Evolutionary conservation across 2,329 filamentous ascomycete genomes (phyloP), one percentile per base, ranked within the genome.

Genomic region (Trematosphaeria pertusa): DNA sequence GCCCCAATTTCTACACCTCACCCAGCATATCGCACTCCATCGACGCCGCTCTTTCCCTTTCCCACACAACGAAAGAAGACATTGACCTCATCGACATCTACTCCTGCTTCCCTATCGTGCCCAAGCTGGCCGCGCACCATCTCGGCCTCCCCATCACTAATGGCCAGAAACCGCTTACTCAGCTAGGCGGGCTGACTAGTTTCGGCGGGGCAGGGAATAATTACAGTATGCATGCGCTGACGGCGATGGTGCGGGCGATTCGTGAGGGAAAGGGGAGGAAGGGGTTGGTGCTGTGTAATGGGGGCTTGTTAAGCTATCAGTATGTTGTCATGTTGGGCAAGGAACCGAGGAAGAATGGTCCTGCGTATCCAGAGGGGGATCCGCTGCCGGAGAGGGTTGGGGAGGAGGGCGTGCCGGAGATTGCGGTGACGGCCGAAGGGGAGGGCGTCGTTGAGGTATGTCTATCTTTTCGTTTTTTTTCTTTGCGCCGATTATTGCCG

Each of bases 161-260:
- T 1, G 54, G 56, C 10, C 10, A 52, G 4, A 85, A 82, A 51
- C 77, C 81, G 0, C 76, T 87, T 15, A 87, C 83, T 0, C 66
- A 88, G 0, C 73, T 88, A 0, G 86, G 86, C 0, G 86, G 86
- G 0, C 59, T 89, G 42, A 88, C 86, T 4, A 86, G 81, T 1
- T 88, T 88, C 48, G 86, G 86, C 0, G 86, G 86, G 0, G 86
- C 86, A 5, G 86, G 86, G 0, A 88, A 88, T 52, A 88, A 88
- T 43, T 88, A 88, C 49, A 86, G 83, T 0, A 83, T 87, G 79
- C 85, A 88, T 70, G 84, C 70, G 18, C 43, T 73, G 32, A 70
- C 67, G 5, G 66, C 65, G 28, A 65, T 69, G 61, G 60, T 59
- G 74, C 73, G 81, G 73, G 10, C 78, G 44, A 63, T 87, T 3